Conservation (phyloP, 1,284 basidiomycete genomes). For the Leccinum griseonigrum region DNA sequence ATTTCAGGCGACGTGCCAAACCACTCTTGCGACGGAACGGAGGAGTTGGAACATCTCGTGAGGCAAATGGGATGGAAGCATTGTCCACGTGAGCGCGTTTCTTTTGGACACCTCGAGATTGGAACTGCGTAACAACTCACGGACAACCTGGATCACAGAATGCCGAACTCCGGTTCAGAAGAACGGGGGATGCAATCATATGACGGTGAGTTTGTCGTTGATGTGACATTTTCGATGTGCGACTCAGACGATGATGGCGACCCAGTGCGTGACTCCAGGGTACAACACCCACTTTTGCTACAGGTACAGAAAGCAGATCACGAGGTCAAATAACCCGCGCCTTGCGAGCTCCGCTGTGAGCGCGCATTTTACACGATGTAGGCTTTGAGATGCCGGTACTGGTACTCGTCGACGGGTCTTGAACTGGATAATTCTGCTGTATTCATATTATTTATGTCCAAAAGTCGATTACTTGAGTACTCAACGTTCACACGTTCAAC, state of each 20-base stretch:
- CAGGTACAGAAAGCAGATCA: conserved; percentile 49
- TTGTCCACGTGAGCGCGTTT: conserved; percentile 37
- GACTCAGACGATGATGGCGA: background rate
- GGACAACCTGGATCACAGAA: conserved; percentile 35
- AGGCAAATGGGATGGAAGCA: conserved; percentile 52
- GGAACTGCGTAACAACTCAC: background rate
- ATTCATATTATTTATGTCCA: background rate
- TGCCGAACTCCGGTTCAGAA: conserved; percentile 60
- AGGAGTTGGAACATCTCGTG: conserved; percentile 52
- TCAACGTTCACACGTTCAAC: background rate
- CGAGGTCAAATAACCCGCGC: conserved; percentile 41
- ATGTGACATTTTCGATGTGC: background rate
- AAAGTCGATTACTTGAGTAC: background rate
- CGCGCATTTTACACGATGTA: conserved; percentile 41
- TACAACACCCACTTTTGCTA: conserved; percentile 69
- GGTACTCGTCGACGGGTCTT: background rate
- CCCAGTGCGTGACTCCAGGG: conserved; percentile 53
- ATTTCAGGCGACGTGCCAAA: conserved; percentile 36
- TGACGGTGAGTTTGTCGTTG: conserved; percentile 46
- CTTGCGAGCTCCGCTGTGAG: conserved; percentile 44
- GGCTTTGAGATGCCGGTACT: conserved; percentile 13
- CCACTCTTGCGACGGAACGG: conserved; percentile 58
- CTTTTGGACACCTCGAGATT: background rate
- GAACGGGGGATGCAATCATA: conserved; percentile 61
- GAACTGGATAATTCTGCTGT: background rate